phyloP scores from a whole-genome alignment of 805 yeast genomes.

The Metahyphopichia silvanorum region DNA sequence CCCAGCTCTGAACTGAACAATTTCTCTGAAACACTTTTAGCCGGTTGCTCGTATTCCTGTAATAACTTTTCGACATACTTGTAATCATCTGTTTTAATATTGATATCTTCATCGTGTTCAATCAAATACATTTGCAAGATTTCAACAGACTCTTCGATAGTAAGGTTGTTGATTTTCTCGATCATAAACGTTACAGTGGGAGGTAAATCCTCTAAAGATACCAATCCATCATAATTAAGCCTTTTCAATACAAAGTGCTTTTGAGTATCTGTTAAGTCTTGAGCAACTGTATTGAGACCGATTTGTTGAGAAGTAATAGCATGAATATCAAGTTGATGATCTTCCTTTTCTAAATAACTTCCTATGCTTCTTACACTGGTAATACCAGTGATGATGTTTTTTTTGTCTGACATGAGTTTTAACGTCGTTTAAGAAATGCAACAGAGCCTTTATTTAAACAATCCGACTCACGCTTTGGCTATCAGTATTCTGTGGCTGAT shows the following conservation, averaged over 20 bases:
- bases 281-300: slow-evolving; percentile 20
- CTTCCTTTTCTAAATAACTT: slow-evolving; percentile 5
- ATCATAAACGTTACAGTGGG: slow-evolving; percentile 24
- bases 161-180: slow-evolving; percentile 30
- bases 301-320: slow-evolving; percentile 22
- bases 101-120: slow-evolving; percentile 46
- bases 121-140: slow-evolving; percentile 37
- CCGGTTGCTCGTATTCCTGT: too few species aligned
- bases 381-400: not conserved
- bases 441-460: too few species aligned
- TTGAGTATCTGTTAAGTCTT: slow-evolving; percentile 19
- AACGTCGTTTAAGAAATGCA: too few species aligned
- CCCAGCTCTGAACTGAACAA: too few species aligned
- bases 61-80: too few species aligned
- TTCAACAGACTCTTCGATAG: slow-evolving; percentile 35
- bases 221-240: slow-evolving; percentile 21
- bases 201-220: slow-evolving; percentile 29
- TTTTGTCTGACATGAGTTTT: not conserved
- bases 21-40: too few species aligned
- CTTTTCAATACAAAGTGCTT: slow-evolving; percentile 25
- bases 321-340: slow-evolving; percentile 9
- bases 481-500: too few species aligned
- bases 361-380: slow-evolving; percentile 4
- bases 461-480: too few species aligned
- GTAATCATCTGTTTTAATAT: slow-evolving; percentile 39